phyloP scores from a whole-genome alignment of 495 filamentous ascomycete species.

The Thermothielavioides terrestris region DNA sequence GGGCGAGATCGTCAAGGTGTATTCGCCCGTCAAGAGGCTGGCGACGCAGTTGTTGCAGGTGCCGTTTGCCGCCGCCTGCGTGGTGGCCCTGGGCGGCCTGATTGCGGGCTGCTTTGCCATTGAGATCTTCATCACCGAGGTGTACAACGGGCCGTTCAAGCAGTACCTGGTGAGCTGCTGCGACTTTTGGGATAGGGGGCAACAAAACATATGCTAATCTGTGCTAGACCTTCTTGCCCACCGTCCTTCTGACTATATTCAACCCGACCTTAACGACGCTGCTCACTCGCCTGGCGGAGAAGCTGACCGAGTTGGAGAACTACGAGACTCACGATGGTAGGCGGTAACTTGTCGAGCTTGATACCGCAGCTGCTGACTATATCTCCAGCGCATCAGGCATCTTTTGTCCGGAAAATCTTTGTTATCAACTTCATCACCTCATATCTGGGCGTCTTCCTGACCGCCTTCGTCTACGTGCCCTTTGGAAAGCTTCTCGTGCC shows the following conservation, averaged over 20 bases:
- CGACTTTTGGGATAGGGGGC: too few species aligned
- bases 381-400: conserved; percentile 53
- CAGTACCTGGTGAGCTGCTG: conserved; percentile 58
- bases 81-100: conserved; percentile 61
- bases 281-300: conserved; percentile 67
- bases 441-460: conserved; percentile 84
- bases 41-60: conserved; percentile 73
- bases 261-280: conserved; percentile 71
- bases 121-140: conserved; percentile 90
- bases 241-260: conserved; percentile 69
- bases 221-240: conserved; percentile 73
- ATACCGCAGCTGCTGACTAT: conserved; percentile 6
- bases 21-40: conserved; percentile 69
- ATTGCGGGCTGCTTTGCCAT: conserved; percentile 87
- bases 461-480: conserved; percentile 93
- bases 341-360: not conserved
- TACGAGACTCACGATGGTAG: conserved; percentile 70
- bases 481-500: conserved; percentile 84
- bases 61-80: conserved; percentile 74
- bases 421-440: conserved; percentile 97
- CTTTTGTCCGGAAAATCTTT: conserved; percentile 84
- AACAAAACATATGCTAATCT: too few species aligned
- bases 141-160: conserved; percentile 89
- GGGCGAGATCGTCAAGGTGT: conserved; percentile 71
- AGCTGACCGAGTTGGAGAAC: conserved; percentile 81